Base-by-base conservation (phyloP, 371 early-diverging fungal genomes). In the Blastocladiella emersonii region DNA sequence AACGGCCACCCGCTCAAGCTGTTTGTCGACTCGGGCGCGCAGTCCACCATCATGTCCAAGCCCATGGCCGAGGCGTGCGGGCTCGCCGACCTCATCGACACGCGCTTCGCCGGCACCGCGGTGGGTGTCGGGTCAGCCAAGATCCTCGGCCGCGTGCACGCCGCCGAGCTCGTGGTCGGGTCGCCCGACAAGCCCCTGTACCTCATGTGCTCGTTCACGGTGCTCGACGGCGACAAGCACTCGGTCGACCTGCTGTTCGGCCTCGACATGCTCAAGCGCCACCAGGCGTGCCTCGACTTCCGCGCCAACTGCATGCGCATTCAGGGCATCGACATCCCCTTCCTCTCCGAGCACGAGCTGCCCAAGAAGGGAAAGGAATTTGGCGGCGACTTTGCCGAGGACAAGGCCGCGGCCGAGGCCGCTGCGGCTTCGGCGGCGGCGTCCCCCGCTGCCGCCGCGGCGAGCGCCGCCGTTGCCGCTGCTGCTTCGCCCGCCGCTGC, bases 1-100 rank as follows among this genome's bases (percentile, higher is more conserved):
- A 98, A 98, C 72, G 87, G 87, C 17, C 78, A 78, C 39, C 84
- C 83, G 5, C 75, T 95, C 44, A 93, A 93, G 67, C 95, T 97
- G 0, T 86, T 98, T 71, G 94, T 98, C 2, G 98, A 98, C 71
- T 93, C 95, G 8, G 98, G 97, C 30, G 98, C 98, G 17, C 97
- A 96, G 67, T 88, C 88, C 30, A 95, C 97, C 10, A 93, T 98
- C 57, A 94, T 39, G 35, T 39, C n/a, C 12, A 3, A 48, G 5
- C 30, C 44, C 23, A n/a, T 61, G 35, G 94, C 94, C 0, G 87
- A 91, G 70, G 68, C 71, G 34, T 95, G 95, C 74, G 88, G 84
- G 21, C 78, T 95, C 63, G 87, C 88, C 86, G 83, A 93, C 51
- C 72, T 98, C 27, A 70, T 94, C 41, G 98, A 98, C 70, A 85